Base-by-base conservation (phyloP, 768 basidiomycete species). In the Lyophyllum decastes region DNA sequence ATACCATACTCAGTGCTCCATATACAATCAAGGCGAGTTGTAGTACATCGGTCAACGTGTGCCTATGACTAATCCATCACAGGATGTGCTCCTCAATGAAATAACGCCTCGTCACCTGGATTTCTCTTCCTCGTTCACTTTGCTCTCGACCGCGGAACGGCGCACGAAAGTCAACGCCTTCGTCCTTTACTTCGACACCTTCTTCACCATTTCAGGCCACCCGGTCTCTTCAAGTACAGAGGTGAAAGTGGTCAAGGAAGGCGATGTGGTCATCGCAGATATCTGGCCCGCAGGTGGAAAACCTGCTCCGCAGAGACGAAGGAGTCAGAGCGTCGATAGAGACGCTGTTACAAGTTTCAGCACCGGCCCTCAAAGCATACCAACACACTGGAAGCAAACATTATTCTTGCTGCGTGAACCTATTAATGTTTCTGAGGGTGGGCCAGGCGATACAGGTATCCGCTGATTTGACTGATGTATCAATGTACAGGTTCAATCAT, bases 321-420 rank as follows among this genome's bases (percentile, higher is more conserved):
- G 82, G 58, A 89, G 88, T 67, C 63, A 77, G 6, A 77, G 81
- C n/a, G 72, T 72, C 3, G 76, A 72, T 50, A 79, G 76, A 58
- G 78, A 79, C 56, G 76, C 74, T 35, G 76, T 86, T 8, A 84
- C 81, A 6, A 92, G 90, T 70, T 92, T 99, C 73, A 95, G 92
- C 64, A 98, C 96, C 0, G 93, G 96, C 0, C 95, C 96, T 10
- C 75, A 75, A 64, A 95, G 92, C 56, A 83, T 84, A 22, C 86
- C 92, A 10, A 98, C 95, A 25, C 96, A 99, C 70, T 98, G 96
- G 96, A 95, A 94, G 69, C 96, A 99, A 68, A 94, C 96, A 0
- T 64, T 94, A 2, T 97, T 99, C 73, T 72, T 98, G 63, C 78
- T 99, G 56, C 77, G 83, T 46, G 86, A 94, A 54, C 90, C 93